These are phyloP conservation scores for Xylariales sp. DNA, from an alignment of 2,329 filamentous ascomycete species.

Conservation along the genomic window DNA sequence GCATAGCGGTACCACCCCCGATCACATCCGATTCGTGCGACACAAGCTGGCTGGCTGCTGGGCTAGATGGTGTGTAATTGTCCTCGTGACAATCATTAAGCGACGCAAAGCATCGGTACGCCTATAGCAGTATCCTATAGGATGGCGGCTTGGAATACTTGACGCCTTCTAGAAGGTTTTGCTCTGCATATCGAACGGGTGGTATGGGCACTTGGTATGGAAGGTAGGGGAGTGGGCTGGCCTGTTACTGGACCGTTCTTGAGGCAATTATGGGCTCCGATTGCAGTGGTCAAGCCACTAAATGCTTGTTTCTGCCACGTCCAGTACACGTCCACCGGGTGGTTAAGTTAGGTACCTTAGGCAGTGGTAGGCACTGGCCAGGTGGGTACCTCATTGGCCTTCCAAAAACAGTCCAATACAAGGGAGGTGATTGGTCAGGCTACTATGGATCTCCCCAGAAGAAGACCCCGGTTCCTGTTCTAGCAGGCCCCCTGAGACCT, in stretches of 20 bases:
- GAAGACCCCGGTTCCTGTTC: conserved; percentile 13
- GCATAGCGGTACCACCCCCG: conserved; percentile 12
- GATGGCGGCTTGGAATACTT: conserved; percentile 8
- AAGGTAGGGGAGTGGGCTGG: background rate
- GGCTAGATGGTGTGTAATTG: background rate
- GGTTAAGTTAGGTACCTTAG: background rate
- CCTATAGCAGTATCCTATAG: background rate
- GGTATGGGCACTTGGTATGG: background rate
- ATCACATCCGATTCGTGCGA: conserved; percentile 31
- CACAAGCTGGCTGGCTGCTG: conserved; percentile 19
- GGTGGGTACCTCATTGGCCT: conserved; percentile 18
- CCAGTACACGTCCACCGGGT: background rate
- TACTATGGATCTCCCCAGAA: conserved; percentile 15
- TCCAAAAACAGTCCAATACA: conserved; percentile 19
- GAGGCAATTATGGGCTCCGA: conserved; percentile 35
- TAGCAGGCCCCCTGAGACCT: background rate
- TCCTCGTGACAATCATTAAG: conserved; percentile 24
- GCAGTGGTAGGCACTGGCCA: too few relatives aligned
- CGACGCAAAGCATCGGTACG: conserved; percentile 22
- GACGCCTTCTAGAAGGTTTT: conserved; percentile 35
- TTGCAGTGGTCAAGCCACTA: conserved; percentile 26
- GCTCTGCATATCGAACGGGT: conserved; percentile 18
- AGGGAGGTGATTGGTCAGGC: conserved; percentile 23
- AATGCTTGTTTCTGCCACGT: conserved; percentile 34
- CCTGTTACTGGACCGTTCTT: conserved; percentile 19